Evolutionary conservation across 768 basidiomycete species (phyloP).

Genomic region (Amanita rimosa): DNA sequence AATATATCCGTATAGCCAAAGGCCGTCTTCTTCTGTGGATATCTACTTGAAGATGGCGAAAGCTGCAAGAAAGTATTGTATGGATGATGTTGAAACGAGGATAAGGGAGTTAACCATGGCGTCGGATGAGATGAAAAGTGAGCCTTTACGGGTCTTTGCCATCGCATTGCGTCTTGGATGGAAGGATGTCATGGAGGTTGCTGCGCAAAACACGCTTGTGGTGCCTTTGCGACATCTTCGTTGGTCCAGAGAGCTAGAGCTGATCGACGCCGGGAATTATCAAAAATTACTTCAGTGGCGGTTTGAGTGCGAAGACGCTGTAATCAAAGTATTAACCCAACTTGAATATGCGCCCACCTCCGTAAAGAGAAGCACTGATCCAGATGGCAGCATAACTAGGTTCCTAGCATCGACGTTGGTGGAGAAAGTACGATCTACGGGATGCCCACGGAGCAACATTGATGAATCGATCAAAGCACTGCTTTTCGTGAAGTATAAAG

Average conservation of each 20-base stretch:
- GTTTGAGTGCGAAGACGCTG: not conserved
- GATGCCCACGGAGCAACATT: not conserved
- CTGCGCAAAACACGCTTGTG: not conserved
- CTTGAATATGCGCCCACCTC: too few species aligned
- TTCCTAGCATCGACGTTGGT: too few species aligned
- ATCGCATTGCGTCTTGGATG: not conserved
- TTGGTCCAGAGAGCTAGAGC: not conserved
- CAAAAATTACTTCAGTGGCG: not conserved
- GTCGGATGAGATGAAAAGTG: not conserved
- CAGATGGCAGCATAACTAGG: too few species aligned
- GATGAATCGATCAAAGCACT: not conserved
- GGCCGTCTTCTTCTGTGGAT: not conserved
- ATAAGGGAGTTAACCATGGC: not conserved
- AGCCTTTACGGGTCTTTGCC: too few species aligned
- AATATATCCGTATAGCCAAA: conserved; percentile 1
- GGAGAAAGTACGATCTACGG: too few species aligned
- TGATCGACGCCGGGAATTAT: not conserved
- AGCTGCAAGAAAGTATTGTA: conserved; percentile 1
- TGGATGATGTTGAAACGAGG: too few species aligned
- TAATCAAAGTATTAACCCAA: not conserved
- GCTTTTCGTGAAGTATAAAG: not conserved
- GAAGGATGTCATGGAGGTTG: not conserved
- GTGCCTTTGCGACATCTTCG: not conserved
- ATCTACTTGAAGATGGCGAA: not conserved
- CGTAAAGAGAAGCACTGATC: too few species aligned